These are phyloP conservation scores for Rhizopogon sp. DNA, from an alignment of 768 basidiomycete genomes.

Conservation along the genomic window DNA sequence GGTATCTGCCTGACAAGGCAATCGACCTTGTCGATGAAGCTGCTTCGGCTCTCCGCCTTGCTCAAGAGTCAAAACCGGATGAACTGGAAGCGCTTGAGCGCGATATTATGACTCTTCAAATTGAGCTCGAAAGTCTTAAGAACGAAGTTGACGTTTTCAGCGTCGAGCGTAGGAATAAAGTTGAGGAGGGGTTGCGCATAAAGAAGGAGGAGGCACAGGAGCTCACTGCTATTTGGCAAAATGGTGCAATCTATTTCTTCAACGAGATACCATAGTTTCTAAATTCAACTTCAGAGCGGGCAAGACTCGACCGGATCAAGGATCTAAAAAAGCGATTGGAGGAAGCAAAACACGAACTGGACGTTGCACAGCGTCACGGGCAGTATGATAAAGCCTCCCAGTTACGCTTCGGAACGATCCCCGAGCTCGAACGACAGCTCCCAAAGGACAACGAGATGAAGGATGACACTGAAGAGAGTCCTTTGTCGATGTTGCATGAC, in stretches of 20 bases:
- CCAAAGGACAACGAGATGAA: constrained; percentile 47
- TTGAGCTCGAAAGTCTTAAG: constrained; percentile 85
- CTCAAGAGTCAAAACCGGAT: constrained; percentile 86
- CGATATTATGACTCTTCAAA: constrained; percentile 82
- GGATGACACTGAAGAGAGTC: constrained; percentile 35
- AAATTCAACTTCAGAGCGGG: constrained; percentile 45
- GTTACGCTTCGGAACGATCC: constrained; percentile 82
- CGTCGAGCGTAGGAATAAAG: constrained; percentile 61
- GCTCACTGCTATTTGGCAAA: constrained; percentile 67
- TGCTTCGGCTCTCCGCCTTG: constrained; percentile 77
- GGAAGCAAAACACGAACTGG: constrained; percentile 79
- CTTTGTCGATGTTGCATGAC: constrained; percentile 72
- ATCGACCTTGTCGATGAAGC: constrained; percentile 94
- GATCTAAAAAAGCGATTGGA: constrained; percentile 72
- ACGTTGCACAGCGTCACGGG: constrained; percentile 87
- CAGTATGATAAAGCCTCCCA: constrained; percentile 79
- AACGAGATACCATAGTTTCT: background rate
- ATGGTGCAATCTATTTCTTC: constrained; percentile 37
- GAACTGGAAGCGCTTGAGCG: constrained; percentile 78
- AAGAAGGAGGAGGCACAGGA: constrained; percentile 62
- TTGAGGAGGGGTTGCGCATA: constrained; percentile 55
- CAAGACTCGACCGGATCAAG: constrained; percentile 64
- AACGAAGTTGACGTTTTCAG: constrained; percentile 85
- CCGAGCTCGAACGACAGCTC: constrained; percentile 68
- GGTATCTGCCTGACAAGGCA: constrained; percentile 87